Evolutionary conservation across 2,329 filamentous ascomycete species (phyloP).

Genomic region (Cladophialophora immunda): DNA sequence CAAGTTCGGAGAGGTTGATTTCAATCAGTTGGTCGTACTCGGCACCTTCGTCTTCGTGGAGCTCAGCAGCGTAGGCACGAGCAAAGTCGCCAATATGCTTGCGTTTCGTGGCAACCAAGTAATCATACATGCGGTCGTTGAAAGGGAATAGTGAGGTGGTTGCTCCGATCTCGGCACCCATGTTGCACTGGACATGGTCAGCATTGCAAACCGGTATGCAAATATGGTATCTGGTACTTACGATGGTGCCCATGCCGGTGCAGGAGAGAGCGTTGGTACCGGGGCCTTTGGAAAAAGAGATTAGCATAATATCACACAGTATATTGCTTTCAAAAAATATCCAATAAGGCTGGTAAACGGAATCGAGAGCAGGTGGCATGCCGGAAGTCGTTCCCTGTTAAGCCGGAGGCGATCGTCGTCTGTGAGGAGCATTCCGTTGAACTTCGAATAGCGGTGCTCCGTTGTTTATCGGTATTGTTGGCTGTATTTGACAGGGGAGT

Average conservation of each 20-base stretch:
- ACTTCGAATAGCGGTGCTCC: not conserved
- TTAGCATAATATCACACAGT: conserved; percentile 46
- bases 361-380: not conserved
- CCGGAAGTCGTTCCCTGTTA: not conserved
- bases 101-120: conserved; percentile 90
- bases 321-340: not conserved
- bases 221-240: not conserved
- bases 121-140: conserved; percentile 98
- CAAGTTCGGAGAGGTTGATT: conserved; percentile 92
- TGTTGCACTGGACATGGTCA: conserved; percentile 54
- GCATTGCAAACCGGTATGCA: not conserved
- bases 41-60: conserved; percentile 85
- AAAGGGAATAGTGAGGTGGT: conserved; percentile 97
- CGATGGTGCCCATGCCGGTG: conserved; percentile 87
- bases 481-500: not conserved
- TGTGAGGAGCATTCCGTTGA: not conserved
- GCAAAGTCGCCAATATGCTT: conserved; percentile 89
- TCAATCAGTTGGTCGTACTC: conserved; percentile 97
- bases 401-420: not conserved
- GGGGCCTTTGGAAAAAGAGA: conserved; percentile 61
- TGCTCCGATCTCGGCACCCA: conserved; percentile 42
- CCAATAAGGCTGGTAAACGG: not conserved
- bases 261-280: conserved; percentile 77
- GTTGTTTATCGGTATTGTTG: not conserved
- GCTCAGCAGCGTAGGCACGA: conserved; percentile 81